Conservation (phyloP, 176 grass and related monocot genomes). For the Avena eriantha region DNA sequence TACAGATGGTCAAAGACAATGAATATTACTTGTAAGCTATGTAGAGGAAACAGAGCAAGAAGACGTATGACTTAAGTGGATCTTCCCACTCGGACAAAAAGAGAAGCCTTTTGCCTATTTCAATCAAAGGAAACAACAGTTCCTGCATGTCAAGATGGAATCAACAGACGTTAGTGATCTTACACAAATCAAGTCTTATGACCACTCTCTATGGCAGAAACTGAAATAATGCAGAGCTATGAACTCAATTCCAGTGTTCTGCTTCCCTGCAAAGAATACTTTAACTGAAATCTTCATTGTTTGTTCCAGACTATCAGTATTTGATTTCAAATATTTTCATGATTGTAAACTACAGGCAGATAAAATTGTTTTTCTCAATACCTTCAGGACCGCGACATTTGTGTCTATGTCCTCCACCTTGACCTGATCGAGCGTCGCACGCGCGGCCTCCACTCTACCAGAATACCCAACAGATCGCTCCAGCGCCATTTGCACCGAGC, state of each 20-base stretch:
- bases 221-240: not conserved
- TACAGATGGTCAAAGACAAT: not conserved
- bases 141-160: conserved; percentile 62
- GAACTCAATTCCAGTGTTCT: not conserved
- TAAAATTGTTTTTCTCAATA: not conserved
- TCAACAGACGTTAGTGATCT: not conserved
- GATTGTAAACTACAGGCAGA: not conserved
- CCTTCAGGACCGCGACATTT: conserved; percentile 84
- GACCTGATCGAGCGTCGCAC: conserved; percentile 78
- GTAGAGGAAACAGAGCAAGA: conserved; percentile 78
- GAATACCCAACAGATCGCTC: conserved; percentile 77
- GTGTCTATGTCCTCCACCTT: conserved; percentile 89
- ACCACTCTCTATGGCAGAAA: not conserved
- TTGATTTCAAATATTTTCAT: not conserved
- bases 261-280: not conserved
- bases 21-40: conserved; percentile 64
- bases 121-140: conserved; percentile 83
- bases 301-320: not conserved
- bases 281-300: not conserved
- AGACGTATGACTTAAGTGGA: conserved; percentile 74
- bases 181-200: not conserved
- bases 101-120: conserved; percentile 70
- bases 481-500: conserved; percentile 73
- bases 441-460: conserved; percentile 63
- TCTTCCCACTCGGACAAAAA: conserved; percentile 86